Conservation (phyloP, 1,284 basidiomycete genomes). For the Apiotrichum akiyoshidainum region DNA sequence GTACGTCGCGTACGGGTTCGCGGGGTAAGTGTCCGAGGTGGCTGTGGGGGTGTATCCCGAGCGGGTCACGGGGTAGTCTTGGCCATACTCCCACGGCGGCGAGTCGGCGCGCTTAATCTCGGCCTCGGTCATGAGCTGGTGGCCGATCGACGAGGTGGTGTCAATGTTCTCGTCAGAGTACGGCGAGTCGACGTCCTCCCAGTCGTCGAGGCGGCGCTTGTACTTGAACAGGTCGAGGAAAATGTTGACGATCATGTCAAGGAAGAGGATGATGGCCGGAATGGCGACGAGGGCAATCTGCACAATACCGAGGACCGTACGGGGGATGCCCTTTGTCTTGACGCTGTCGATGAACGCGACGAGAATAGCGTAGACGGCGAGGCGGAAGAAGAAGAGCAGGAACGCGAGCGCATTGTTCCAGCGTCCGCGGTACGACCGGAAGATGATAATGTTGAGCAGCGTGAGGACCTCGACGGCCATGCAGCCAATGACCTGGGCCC, state of each 20-base stretch:
- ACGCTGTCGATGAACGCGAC: conserved; percentile 48
- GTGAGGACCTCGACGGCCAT: conserved; percentile 66
- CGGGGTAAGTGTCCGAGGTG: no score
- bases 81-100: background rate
- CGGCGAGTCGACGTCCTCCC: conserved; percentile 37
- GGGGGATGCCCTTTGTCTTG: conserved; percentile 37
- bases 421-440: conserved; percentile 52
- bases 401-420: conserved; percentile 49
- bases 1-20: background rate
- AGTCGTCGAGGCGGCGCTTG: conserved; percentile 44
- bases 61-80: background rate
- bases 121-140: background rate
- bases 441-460: conserved; percentile 58
- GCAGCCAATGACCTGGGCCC: conserved; percentile 68
- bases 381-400: conserved; percentile 36
- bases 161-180: conserved; percentile 6
- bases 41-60: background rate
- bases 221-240: conserved; percentile 34
- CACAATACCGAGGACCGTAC: conserved; percentile 49
- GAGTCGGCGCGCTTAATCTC: background rate
- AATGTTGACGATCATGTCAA: conserved; percentile 78
- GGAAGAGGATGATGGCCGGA: conserved; percentile 57
- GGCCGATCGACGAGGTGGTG: background rate
- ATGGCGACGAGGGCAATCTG: conserved; percentile 48
- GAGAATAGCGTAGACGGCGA: conserved; percentile 46